Percentiles rank a stretch among this genome's conserved stretches.
Conservation (phyloP, 768 basidiomycete species). For the Auriscalpium microsporum region DNA sequence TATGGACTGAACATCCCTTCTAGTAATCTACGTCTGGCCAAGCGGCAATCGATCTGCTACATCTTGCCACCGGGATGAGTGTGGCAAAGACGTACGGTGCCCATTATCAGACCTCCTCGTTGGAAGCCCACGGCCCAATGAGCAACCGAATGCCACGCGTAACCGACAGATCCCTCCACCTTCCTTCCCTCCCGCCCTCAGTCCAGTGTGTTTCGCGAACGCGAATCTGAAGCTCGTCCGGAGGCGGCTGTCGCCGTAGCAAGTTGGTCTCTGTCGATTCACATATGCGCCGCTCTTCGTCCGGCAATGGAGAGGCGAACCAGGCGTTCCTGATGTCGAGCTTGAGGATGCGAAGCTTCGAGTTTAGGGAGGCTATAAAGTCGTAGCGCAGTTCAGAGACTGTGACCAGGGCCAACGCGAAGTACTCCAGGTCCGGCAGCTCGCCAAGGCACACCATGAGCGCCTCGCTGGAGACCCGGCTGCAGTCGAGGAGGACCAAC, state of each 20-base stretch:
- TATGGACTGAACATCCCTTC: no score
- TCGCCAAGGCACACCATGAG: slow-evolving; percentile 23
- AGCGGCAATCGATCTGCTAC: no score
- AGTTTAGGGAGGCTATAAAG: slow-evolving; percentile 25
- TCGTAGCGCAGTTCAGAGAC: slow-evolving; percentile 26
- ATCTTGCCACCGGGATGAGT: no score
- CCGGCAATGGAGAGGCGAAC: slow-evolving; percentile 22
- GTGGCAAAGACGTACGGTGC: no score
- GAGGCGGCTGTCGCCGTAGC: slow-evolving; percentile 7
- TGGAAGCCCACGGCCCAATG: not conserved
- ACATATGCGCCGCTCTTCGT: slow-evolving; percentile 26
- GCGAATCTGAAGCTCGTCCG: slow-evolving; percentile 4
- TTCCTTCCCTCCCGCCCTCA: not conserved
- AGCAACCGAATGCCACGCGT: not conserved
- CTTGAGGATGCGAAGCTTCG: slow-evolving; percentile 25
- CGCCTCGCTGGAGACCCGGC: slow-evolving; percentile 22
- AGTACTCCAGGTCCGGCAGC: slow-evolving; percentile 24
- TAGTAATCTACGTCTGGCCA: no score
- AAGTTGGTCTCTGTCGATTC: slow-evolving; percentile 21
- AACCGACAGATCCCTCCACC: not conserved
- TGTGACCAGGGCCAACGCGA: slow-evolving; percentile 29
- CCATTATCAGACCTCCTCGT: not conserved
- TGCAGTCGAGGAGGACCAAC: slow-evolving; percentile 30
- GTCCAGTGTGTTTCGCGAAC: slow-evolving; percentile 12
- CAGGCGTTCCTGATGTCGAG: slow-evolving; percentile 28